Conservation (phyloP, 805 yeast genomes). For the Yamadazyma philogaea region DNA sequence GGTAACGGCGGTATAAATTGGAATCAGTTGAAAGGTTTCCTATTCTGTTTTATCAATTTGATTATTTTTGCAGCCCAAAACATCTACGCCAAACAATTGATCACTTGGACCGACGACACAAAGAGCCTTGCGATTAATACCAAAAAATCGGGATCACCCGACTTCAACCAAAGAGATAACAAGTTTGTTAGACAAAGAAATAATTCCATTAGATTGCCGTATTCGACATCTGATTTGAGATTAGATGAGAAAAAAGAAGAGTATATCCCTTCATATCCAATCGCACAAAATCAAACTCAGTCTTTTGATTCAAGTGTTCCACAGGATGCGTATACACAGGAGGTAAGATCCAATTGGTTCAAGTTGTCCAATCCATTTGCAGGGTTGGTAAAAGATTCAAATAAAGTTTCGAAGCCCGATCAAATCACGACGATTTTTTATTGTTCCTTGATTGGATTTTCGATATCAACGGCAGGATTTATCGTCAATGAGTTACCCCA, state of each 20-base stretch:
- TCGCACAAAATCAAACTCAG: constrained; percentile 8
- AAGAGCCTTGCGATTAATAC: constrained; percentile 11
- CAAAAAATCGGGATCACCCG: constrained; percentile 4
- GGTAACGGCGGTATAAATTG: constrained; percentile 16
- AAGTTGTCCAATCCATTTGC: constrained; percentile 22
- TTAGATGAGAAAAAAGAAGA: constrained; percentile 24
- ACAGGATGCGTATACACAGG: constrained; percentile 12
- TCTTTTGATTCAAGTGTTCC: not conserved
- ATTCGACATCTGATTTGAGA: constrained; percentile 31
- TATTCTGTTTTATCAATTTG: constrained; percentile 65
- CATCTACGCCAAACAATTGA: constrained; percentile 78
- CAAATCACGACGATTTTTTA: constrained; percentile 78
- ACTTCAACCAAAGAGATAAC: not conserved
- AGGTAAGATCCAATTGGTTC: constrained; percentile 14
- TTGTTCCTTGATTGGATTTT: constrained; percentile 70
- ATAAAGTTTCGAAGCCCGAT: constrained; percentile 52
- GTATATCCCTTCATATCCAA: not conserved
- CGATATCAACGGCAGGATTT: constrained; percentile 73
- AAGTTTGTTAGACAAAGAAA: constrained; percentile 23
- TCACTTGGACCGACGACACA: constrained; percentile 43
- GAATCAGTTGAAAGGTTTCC: constrained; percentile 55
- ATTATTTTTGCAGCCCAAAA: constrained; percentile 81
- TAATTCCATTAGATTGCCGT: constrained; percentile 26
- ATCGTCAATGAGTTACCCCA: constrained; percentile 55
- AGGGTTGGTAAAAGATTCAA: constrained; percentile 13